Evolutionary conservation across 1,284 basidiomycete species (phyloP).

Genomic region (Rhodotorula glutinis): DNA sequence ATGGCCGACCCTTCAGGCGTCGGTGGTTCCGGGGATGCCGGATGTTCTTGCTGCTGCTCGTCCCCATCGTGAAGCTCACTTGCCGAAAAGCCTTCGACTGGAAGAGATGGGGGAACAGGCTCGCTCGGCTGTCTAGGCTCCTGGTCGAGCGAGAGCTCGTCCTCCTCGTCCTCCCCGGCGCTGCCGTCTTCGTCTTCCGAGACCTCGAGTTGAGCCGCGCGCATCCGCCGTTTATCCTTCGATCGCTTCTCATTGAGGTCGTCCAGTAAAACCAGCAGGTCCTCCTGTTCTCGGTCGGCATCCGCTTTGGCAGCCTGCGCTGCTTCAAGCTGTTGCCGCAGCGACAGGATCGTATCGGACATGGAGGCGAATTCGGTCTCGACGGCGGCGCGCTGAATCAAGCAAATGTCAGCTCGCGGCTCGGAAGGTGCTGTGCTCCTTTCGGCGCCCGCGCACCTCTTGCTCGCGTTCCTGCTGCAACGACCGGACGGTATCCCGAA

Average conservation of each 20-base stretch:
- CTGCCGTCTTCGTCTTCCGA: conserved; percentile 67
- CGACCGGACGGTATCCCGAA: conserved; percentile 50
- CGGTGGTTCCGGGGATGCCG: too few species aligned
- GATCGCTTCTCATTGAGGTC: conserved; percentile 82
- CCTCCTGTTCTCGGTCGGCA: conserved; percentile 57
- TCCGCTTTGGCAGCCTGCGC: conserved; percentile 47
- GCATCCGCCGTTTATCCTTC: conserved; percentile 73
- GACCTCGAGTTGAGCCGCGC: conserved; percentile 72
- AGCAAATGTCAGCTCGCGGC: neutral
- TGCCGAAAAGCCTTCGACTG: neutral
- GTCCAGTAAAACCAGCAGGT: conserved; percentile 82
- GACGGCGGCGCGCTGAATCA: conserved; percentile 14
- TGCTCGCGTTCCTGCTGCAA: conserved; percentile 47
- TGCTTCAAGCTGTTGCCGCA: conserved; percentile 25
- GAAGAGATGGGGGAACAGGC: too few species aligned
- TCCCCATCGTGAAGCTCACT: too few species aligned
- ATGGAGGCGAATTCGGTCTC: conserved; percentile 46
- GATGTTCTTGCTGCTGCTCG: neutral
- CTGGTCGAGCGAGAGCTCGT: neutral
- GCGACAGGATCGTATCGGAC: conserved; percentile 46
- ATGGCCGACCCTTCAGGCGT: neutral
- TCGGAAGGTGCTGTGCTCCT: neutral
- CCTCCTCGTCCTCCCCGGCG: conserved; percentile 55
- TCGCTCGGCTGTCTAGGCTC: neutral
- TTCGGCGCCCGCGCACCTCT: conserved; percentile 25